These are phyloP conservation scores for Phyllachora maydis DNA, from an alignment of 2,329 filamentous ascomycete genomes.

Conservation along the genomic window DNA sequence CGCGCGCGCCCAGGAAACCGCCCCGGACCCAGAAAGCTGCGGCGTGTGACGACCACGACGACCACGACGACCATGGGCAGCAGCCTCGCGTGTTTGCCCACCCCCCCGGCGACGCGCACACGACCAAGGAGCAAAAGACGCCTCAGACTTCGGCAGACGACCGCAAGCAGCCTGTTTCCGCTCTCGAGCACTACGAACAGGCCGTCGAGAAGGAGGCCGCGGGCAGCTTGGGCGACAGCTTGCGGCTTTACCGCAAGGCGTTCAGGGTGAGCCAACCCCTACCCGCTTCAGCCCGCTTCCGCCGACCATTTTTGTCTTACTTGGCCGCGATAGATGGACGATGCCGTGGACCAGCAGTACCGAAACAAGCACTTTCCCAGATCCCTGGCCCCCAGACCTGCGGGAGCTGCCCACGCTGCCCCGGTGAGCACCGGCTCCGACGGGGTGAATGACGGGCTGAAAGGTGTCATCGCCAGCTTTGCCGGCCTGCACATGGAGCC, in stretches of 20 bases:
- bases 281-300: too few species aligned
- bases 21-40: slow-evolving; percentile 6
- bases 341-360: slow-evolving; percentile 66
- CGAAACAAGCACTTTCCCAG: slow-evolving; percentile 79
- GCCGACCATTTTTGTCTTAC: too few species aligned
- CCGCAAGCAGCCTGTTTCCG: slow-evolving; percentile 39
- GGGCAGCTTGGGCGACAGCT: slow-evolving; percentile 73
- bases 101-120: slow-evolving; percentile 4
- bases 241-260: slow-evolving; percentile 73
- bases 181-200: slow-evolving; percentile 80
- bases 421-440: slow-evolving; percentile 27
- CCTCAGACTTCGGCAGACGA: slow-evolving; percentile 6
- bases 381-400: slow-evolving; percentile 27
- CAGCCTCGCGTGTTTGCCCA: slow-evolving; percentile 15
- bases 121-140: slow-evolving; percentile 7
- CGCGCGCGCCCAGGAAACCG: slow-evolving; percentile 2
- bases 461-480: slow-evolving; percentile 61
- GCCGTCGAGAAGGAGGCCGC: slow-evolving; percentile 76
- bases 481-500: slow-evolving; percentile 46
- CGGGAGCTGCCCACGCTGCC: slow-evolving; percentile 13
- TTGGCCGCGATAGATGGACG: slow-evolving; percentile 44
- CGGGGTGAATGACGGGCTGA: slow-evolving; percentile 33
- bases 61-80: slow-evolving; percentile 14
- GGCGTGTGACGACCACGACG: slow-evolving; percentile 12
- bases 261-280: slow-evolving; percentile 43